phyloP scores from a whole-genome alignment of 352 stramenopile genomes.

The Phytophthora citrophthora region DNA sequence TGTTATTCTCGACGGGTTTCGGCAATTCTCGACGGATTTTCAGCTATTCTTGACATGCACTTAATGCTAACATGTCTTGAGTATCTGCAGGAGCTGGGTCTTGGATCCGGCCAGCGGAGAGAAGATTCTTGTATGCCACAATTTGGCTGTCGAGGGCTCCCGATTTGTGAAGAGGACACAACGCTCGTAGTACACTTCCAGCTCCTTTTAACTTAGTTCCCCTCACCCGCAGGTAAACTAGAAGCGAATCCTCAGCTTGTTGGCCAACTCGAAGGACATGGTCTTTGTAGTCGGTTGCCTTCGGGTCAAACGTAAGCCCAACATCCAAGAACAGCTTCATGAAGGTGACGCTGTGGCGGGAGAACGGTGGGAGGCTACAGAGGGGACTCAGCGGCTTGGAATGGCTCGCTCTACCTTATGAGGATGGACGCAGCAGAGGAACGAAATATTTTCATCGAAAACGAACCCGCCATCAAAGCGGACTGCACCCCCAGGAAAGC shows the following conservation, averaged over 20 bases:
- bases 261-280: not conserved
- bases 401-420: no score
- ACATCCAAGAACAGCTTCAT: conserved; percentile 25
- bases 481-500: no score
- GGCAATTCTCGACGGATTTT: no score
- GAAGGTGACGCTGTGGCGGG: conserved; percentile 21
- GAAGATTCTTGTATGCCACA: not conserved
- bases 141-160: conserved; percentile 6
- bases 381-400: no score
- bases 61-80: conserved; percentile 1
- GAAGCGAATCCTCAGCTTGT: not conserved
- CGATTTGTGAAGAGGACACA: conserved; percentile 4
- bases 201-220: not conserved
- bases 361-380: no score
- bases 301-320: not conserved
- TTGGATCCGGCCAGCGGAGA: not conserved
- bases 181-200: not conserved
- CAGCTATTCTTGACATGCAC: no score
- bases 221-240: conserved; percentile 3
- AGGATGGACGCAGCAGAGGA: no score
- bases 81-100: conserved; percentile 12
- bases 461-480: no score
- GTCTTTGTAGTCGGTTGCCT: not conserved
- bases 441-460: no score
- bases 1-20: no score